Evolutionary conservation across 2,329 filamentous ascomycete genomes (phyloP).

Genomic region (Pyrenochaeta sp.): DNA sequence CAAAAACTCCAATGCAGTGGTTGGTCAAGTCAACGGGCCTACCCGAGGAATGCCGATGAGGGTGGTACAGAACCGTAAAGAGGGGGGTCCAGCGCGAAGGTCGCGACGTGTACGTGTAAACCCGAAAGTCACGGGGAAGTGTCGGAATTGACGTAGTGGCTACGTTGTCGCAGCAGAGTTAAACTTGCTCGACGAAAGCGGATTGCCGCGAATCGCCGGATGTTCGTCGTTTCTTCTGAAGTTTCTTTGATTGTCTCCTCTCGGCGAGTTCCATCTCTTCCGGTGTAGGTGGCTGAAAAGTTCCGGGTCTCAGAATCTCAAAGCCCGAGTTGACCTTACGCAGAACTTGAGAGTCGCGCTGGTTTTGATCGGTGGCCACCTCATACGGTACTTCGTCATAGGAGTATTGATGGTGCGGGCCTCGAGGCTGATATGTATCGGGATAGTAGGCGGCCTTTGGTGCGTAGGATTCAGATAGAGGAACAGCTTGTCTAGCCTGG

Average conservation of each 20-base stretch:
- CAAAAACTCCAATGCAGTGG: slow-evolving; percentile 33
- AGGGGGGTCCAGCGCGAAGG: slow-evolving; percentile 25
- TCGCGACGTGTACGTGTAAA: slow-evolving; percentile 29
- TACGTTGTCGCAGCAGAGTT: slow-evolving; percentile 9
- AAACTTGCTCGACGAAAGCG: slow-evolving; percentile 50
- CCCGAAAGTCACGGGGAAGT: slow-evolving; percentile 21
- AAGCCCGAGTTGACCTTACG: slow-evolving; percentile 55
- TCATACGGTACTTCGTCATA: slow-evolving; percentile 45
- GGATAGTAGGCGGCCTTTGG: slow-evolving; percentile 42
- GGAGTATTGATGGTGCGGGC: slow-evolving; percentile 47
- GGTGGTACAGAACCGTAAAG: slow-evolving; percentile 32
- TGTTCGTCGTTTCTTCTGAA: slow-evolving; percentile 54
- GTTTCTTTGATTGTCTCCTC: slow-evolving; percentile 49
- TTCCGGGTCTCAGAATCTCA: slow-evolving; percentile 51
- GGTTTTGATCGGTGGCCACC: slow-evolving; percentile 38
- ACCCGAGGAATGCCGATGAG: slow-evolving; percentile 26
- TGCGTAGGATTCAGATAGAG: slow-evolving; percentile 49
- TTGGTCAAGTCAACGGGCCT: slow-evolving; percentile 18
- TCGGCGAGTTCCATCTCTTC: slow-evolving; percentile 40
- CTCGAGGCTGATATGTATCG: slow-evolving; percentile 47
- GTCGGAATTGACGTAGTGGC: slow-evolving; percentile 17
- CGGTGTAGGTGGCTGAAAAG: slow-evolving; percentile 44
- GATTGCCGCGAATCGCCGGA: slow-evolving; percentile 42
- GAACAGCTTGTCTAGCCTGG: slow-evolving; percentile 42
- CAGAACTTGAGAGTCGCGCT: slow-evolving; percentile 45